Base-by-base conservation (phyloP, 2,329 filamentous ascomycete genomes). In the Aspergillus japonicus region DNA sequence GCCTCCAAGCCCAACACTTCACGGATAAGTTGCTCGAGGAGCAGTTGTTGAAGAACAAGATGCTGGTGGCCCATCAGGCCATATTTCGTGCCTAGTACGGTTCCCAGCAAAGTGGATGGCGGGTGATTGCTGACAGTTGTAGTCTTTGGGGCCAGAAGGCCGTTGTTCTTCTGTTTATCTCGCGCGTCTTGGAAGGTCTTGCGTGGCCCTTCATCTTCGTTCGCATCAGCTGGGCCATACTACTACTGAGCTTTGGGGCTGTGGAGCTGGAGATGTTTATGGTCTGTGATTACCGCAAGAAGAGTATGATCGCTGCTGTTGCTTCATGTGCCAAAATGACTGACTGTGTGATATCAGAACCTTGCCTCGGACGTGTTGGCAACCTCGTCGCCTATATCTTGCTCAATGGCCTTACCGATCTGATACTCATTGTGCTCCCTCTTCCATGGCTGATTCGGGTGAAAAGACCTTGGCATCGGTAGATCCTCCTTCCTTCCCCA, bases 81-180 rank as follows among this genome's bases (percentile, higher is more conserved):
- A 33, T 62, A 10, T 64, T 62, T 19, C 53, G 50, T 23, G 47
- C 55, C 2, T 64, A 62, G 59, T 64, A 48, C 7, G 59, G 4
- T 3, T 11, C 11, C 10, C 14, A 24, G 23, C 4, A 16, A 29
- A 2, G 14, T 6, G 11, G 26, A 24, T 39, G 29, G 3, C 1
- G 7, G 0, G n/a, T 10, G 3, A n/a, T 59, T 29, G 48, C 31
- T 10, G 54, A 47, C 31, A 7, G 6, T 2, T 12, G 14, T n/a
- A 64, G 62, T 49, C 44, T 62, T 21, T 64, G 62, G 62, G 47
- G 55, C 4, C 62, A 64, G 33, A 64, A 64, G 35, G 31, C 44
- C 2, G 31, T 62, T 8, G 60, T 62, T 19, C 47, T 64, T 12
- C 52, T 62, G 5, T 57, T 64, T 11, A 60, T 60, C 21, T 49